Evolutionary conservation across 176 grass and related monocot genomes (phyloP).

Genomic region (Musa itinerans): DNA sequence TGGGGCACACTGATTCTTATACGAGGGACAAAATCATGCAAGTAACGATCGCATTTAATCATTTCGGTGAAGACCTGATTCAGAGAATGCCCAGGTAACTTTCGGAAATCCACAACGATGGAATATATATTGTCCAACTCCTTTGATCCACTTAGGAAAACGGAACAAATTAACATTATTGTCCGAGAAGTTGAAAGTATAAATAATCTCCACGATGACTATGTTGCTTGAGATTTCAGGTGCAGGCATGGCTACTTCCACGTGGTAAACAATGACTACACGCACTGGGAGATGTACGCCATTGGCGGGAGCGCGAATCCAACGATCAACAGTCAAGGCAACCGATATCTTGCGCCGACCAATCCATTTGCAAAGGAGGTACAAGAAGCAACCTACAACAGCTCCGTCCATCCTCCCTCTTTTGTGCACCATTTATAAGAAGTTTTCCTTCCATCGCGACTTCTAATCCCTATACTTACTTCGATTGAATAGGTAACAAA

Average conservation of each 20-base stretch:
- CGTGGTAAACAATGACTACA: conserved; percentile 46
- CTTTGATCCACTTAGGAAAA: too few relatives aligned
- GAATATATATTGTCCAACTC: background rate
- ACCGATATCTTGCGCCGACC: conserved; percentile 29
- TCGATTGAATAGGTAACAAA: background rate
- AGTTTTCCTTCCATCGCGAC: background rate
- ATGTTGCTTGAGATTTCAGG: conserved; percentile 11
- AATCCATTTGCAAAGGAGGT: conserved; percentile 40
- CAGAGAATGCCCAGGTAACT: conserved; percentile 24
- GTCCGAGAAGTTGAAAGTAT: background rate
- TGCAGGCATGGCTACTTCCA: conserved; percentile 42
- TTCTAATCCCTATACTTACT: background rate
- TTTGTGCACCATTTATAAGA: background rate
- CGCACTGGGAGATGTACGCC: conserved; percentile 43
- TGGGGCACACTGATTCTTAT: conserved; percentile 18
- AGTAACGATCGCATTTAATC: conserved; percentile 18
- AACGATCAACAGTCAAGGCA: conserved; percentile 45
- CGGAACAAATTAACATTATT: too few relatives aligned
- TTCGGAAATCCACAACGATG: background rate
- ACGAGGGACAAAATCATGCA: conserved; percentile 5
- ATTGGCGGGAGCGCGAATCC: conserved; percentile 37
- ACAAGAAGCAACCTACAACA: background rate
- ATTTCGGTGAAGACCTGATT: conserved; percentile 17
- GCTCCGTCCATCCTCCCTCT: background rate
- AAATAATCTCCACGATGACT: background rate